Evolutionary conservation across 257 asterid species (phyloP), one percentile per base, ranked within the genome.

Genomic region (Ocimum tenuiflorum): DNA sequence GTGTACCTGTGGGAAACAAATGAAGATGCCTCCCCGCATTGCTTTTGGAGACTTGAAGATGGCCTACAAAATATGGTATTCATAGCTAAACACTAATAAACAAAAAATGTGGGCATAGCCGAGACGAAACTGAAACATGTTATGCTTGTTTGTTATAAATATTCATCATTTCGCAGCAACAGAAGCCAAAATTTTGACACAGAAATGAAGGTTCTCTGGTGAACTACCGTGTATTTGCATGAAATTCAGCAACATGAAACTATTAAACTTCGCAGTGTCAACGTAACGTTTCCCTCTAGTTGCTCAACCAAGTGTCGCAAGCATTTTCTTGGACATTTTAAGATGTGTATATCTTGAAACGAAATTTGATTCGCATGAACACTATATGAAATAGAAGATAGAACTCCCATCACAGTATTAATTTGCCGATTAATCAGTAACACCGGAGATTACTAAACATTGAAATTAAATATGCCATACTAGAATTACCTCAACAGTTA

Each of bases 1-100:
- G 15, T 31, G 29, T 82, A 94, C 99, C 96, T 87, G 96, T 8
- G 97, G 97, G 78, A 94, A 94, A 75, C 96, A 88, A 69, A 85
- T 60, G 1, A 87, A 83, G 42, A 94, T 90, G 66, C 99, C 99
- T 58, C 99, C 99, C 33, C 96, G 81, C 84, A 86, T 81, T 38
- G 86, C 95, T 83, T 86, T 87, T 42, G 95, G 95, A 73, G 95
- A 79, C 82, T 92, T 89, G 20, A 88, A 82, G 75, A 87, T 81
- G 35, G 91, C 92, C 99, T 89, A 69, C 70, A 75, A 54, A 27
- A 27, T 27, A 27, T 27, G 62, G 48, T 29, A 53, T 29, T 62
- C 60, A 35, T 60, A 49, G 22, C 64, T 9, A 55, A 42, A 58
- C 36, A 14, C 35, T 22, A 45, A 19, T 58, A 8, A 63, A 33